Percentiles rank a stretch among this genome's conserved stretches.
phyloP scores from a whole-genome alignment of 176 grass and related monocot species.

The Musa itinerans region DNA sequence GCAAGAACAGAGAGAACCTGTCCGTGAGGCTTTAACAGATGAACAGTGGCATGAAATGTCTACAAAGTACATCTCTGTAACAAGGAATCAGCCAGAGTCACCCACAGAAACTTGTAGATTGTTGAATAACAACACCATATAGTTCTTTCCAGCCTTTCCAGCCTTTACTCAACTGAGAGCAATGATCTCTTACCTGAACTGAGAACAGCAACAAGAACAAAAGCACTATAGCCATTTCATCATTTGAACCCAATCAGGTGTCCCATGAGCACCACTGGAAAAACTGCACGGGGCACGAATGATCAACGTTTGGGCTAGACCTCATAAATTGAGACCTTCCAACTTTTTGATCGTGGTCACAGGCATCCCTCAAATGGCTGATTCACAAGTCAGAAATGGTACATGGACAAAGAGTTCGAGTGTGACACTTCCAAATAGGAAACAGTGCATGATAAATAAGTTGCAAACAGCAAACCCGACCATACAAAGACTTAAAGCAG shows the following conservation, averaged over 20 bases:
- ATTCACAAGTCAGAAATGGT: not conserved
- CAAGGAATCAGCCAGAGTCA: too few species aligned
- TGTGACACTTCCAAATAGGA: constrained; percentile 2
- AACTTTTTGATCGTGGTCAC: not conserved
- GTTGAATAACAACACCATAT: too few species aligned
- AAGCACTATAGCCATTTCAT: not conserved
- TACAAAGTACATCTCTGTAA: not conserved
- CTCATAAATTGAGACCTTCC: not conserved
- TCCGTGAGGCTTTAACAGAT: not conserved
- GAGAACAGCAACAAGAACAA: not conserved
- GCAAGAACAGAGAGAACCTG: not conserved
- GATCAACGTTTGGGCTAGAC: not conserved
- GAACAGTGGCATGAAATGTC: not conserved
- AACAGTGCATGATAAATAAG: constrained; percentile 17
- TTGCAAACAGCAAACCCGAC: constrained; percentile 23
- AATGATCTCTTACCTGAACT: not conserved
- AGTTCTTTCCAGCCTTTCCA: too few species aligned
- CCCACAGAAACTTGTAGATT: too few species aligned
- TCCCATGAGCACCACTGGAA: not conserved
- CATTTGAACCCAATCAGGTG: not conserved
- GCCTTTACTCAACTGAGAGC: not conserved
- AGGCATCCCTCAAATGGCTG: constrained; percentile 13
- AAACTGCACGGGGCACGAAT: not conserved
- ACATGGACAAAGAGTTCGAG: not conserved
- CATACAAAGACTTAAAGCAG: constrained; percentile 29